Percentiles rank a stretch among this genome's conserved stretches.
Evolutionary conservation across 202 grass and related monocot genomes (phyloP).

Genomic region (Carex arenaria): DNA sequence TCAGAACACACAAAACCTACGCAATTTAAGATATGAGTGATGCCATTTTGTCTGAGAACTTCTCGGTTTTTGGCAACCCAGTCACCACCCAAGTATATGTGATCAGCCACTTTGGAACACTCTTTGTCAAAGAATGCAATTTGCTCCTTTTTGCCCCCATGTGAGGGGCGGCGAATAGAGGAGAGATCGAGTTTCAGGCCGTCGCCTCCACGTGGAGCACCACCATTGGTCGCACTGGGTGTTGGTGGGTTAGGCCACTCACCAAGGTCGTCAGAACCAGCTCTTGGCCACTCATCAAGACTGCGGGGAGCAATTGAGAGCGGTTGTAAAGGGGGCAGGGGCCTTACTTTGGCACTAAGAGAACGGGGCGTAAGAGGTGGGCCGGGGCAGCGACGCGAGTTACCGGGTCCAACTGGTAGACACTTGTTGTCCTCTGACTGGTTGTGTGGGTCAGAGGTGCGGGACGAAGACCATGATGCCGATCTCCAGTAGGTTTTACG

Average conservation of each 20-base stretch:
- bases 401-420: background rate
- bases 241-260: slow-evolving; percentile 88
- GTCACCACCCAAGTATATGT: slow-evolving; percentile 92
- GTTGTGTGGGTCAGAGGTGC: slow-evolving; percentile 30
- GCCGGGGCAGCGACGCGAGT: slow-evolving; percentile 24
- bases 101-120: slow-evolving; percentile 95
- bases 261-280: slow-evolving; percentile 81
- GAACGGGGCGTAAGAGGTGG: slow-evolving; percentile 86
- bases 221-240: slow-evolving; percentile 38
- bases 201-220: slow-evolving; percentile 45
- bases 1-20: slow-evolving; percentile 90
- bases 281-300: slow-evolving; percentile 86
- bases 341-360: slow-evolving; percentile 51
- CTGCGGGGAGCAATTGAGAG: slow-evolving; percentile 70
- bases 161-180: slow-evolving; percentile 31
- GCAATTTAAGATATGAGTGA: slow-evolving; percentile 97
- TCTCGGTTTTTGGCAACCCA: slow-evolving; percentile 83
- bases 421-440: slow-evolving; percentile 13
- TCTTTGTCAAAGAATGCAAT: slow-evolving; percentile 99
- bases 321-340: slow-evolving; percentile 82
- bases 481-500: slow-evolving; percentile 84
- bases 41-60: slow-evolving; percentile 71
- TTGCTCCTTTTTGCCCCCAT: slow-evolving; percentile 79
- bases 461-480: slow-evolving; percentile 71
- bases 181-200: slow-evolving; percentile 71